Percentiles rank a stretch among this genome's conserved stretches.
Conservation (phyloP, 495 filamentous ascomycete species). For the Talaromyces ruber region DNA sequence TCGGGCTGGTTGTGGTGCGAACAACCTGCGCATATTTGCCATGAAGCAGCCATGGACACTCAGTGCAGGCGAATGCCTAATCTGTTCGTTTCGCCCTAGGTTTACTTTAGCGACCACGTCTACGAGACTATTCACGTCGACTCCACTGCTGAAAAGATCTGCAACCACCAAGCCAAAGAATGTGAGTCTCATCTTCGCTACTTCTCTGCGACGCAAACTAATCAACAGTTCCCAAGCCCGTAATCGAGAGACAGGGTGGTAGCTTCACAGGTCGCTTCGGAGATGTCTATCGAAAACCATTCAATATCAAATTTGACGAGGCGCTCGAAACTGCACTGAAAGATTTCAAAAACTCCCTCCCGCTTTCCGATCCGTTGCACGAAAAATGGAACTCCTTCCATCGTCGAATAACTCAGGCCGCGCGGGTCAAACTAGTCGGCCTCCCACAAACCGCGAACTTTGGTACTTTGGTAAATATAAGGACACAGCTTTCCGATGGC, state of each 20-base stretch:
- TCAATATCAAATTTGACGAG: conserved; percentile 16
- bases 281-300: neutral
- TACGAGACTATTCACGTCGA: conserved; percentile 25
- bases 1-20: neutral
- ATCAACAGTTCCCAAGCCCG: neutral
- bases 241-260: neutral
- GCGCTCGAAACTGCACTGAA: conserved; percentile 20
- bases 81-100: conserved; percentile 21
- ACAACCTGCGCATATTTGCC: neutral
- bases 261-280: neutral
- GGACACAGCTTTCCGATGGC: conserved; percentile 40
- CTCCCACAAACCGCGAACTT: conserved; percentile 1
- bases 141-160: conserved; percentile 15
- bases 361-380: conserved; percentile 6
- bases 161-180: conserved; percentile 15
- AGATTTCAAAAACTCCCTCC: conserved; percentile 16
- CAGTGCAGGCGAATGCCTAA: conserved; percentile 26
- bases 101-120: conserved; percentile 9
- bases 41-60: conserved; percentile 27
- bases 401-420: conserved; percentile 27
- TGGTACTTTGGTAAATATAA: conserved; percentile 18
- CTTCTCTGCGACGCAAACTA: neutral
- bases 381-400: conserved; percentile 26
- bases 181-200: neutral
- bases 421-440: conserved; percentile 15